Evolutionary conservation across 108 stramenopile genomes (phyloP).

Genomic region (Skeletonema potamos): DNA sequence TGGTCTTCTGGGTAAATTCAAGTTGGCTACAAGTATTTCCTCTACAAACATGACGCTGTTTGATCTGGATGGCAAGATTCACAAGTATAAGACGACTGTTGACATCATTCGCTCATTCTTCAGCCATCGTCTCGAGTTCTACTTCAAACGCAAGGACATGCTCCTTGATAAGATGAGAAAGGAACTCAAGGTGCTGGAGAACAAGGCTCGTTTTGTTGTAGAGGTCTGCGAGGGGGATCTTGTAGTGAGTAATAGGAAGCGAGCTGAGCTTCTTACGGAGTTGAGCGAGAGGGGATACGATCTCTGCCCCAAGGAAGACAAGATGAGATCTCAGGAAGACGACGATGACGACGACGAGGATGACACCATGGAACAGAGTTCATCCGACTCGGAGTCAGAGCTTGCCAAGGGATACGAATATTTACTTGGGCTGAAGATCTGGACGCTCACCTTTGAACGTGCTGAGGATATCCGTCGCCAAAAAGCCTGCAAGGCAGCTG

Average conservation of each 20-base stretch:
- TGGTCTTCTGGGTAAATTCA: slow-evolving; percentile 94
- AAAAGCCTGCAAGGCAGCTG: slow-evolving; percentile 78
- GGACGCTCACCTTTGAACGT: slow-evolving; percentile 96
- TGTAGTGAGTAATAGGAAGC: slow-evolving; percentile 92
- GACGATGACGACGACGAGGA: slow-evolving; percentile 60
- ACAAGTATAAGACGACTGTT: slow-evolving; percentile 73
- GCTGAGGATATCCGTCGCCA: slow-evolving; percentile 87
- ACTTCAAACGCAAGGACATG: slow-evolving; percentile 87
- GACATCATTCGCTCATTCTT: slow-evolving; percentile 91
- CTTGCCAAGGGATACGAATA: slow-evolving; percentile 97
- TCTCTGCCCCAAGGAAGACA: slow-evolving; percentile 60
- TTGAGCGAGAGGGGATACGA: slow-evolving; percentile 89
- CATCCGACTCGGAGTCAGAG: slow-evolving; percentile 55
- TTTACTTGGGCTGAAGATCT: slow-evolving; percentile 97
- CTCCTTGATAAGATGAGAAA: slow-evolving; percentile 64
- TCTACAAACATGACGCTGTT: slow-evolving; percentile 97
- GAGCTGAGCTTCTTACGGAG: slow-evolving; percentile 84
- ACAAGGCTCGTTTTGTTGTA: slow-evolving; percentile 97
- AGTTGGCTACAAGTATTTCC: slow-evolving; percentile 79
- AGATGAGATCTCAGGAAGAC: slow-evolving; percentile 11
- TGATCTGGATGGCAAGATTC: slow-evolving; percentile 82
- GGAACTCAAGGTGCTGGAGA: slow-evolving; percentile 85
- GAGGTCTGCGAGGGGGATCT: slow-evolving; percentile 93
- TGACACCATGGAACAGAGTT: slow-evolving; percentile 51
- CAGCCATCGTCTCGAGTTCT: slow-evolving; percentile 81